Evolutionary conservation across 2,329 filamentous ascomycete species (phyloP).

Genomic region (Aspergillus novoparasiticus): DNA sequence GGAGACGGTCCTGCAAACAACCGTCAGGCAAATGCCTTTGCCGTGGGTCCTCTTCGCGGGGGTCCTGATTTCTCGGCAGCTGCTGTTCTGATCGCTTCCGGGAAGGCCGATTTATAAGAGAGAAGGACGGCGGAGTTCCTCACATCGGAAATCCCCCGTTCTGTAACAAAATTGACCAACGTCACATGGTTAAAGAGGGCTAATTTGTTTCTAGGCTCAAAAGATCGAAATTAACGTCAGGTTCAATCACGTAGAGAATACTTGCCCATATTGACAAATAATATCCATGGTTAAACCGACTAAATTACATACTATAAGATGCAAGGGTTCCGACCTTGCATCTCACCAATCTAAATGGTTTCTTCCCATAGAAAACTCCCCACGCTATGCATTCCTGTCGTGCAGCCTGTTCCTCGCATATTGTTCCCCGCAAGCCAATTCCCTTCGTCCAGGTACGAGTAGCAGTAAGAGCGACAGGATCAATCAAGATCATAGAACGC

Average conservation of each 20-base stretch:
- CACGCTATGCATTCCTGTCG: not conserved
- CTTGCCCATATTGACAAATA: not conserved
- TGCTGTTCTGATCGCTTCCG: conserved; percentile 6
- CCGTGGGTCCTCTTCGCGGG: conserved; percentile 21
- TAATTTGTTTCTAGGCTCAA: not conserved
- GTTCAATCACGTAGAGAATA: not conserved
- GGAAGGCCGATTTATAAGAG: not conserved
- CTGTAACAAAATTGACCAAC: not conserved
- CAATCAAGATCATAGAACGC: conserved; percentile 47
- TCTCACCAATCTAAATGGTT: not conserved
- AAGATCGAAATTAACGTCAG: not conserved
- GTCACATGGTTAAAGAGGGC: not conserved
- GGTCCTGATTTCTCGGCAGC: conserved; percentile 12
- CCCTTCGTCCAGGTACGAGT: conserved; percentile 7
- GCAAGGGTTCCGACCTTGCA: not conserved
- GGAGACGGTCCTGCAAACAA: conserved; percentile 17
- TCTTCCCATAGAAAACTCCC: not conserved
- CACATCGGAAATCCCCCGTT: conserved; percentile 10
- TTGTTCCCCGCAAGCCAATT: not conserved
- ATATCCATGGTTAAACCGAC: not conserved
- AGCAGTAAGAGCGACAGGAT: conserved; percentile 25
- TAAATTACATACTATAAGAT: not conserved
- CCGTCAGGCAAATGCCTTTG: conserved; percentile 16
- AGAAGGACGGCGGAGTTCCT: not conserved
- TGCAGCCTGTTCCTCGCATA: not conserved